Base-by-base conservation (phyloP, 768 basidiomycete genomes). In the Amylocystis lapponica region DNA sequence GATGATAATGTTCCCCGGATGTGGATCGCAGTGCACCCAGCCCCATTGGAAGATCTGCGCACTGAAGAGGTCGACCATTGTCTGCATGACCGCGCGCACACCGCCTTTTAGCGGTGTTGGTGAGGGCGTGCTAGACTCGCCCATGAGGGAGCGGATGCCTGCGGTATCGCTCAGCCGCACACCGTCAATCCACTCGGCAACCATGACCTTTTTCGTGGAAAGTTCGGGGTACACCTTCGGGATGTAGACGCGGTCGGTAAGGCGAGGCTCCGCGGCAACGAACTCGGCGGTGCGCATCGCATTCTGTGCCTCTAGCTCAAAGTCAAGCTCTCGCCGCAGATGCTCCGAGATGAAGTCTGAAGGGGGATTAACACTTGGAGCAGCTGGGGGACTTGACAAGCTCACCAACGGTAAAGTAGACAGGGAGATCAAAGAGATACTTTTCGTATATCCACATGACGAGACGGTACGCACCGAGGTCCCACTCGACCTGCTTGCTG, bases 41-140 rank as follows among this genome's bases (percentile, higher is more conserved):
- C 92, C 91, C 86, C 86, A 96, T 46, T 76, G 75, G 61, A 96
- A 97, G 63, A 93, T 93, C 69, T 80, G 90, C 2, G 86, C 88
- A 23, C 83, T 83, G 68, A 93, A 93, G 2, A 91, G 70, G 48
- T 89, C 83, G 27, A 92, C 81, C 75, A 91, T 90, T 17, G 81
- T 81, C 47, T 86, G 79, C 89, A 96, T 91, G 43, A 88, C 71
- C 25, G 73, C 65, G 39, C 68, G 63, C 27, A 78, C 64, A 20
- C 85, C 85, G 10, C 85, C 83, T 50, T 72, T 74, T 9, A 85
- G 65, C 22, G 39, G 39, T 5, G 49, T 33, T 6, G 44, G 16
- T n/a, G n/a, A 13, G 36, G 46, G 41, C 17, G 30, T 11, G 17
- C 36, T 31, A 27, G 33, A 20, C 41, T 69, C 77, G 37, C 81